Evolutionary conservation across 768 basidiomycete genomes (phyloP).

Genomic region (Tulasnella sp.): DNA sequence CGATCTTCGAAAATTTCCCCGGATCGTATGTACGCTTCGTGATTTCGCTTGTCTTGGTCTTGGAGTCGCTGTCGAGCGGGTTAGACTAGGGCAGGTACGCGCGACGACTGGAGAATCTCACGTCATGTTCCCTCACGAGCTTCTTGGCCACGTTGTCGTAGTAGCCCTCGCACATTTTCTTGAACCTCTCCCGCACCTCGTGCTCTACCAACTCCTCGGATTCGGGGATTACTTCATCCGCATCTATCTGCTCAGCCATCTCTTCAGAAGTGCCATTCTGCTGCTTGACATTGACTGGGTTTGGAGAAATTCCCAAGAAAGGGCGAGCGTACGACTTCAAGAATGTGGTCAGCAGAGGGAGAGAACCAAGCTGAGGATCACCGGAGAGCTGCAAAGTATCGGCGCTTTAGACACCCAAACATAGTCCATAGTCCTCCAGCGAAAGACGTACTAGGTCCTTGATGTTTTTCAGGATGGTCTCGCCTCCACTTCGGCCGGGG

Average conservation of each 20-base stretch:
- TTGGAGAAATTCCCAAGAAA: constrained; percentile 70
- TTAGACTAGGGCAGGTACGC: background rate
- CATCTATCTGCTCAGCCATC: constrained; percentile 40
- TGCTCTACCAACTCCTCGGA: constrained; percentile 73
- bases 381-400: constrained; percentile 58
- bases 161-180: constrained; percentile 87
- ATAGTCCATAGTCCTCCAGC: background rate
- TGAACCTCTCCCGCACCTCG: constrained; percentile 81
- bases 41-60: constrained; percentile 93
- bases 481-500: constrained; percentile 62
- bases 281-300: constrained; percentile 46
- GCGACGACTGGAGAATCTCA: constrained; percentile 31
- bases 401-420: background rate
- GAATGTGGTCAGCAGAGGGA: constrained; percentile 86
- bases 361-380: constrained; percentile 75
- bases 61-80: constrained; percentile 61
- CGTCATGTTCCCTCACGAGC: constrained; percentile 83
- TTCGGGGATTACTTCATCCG: constrained; percentile 18
- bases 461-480: constrained; percentile 81
- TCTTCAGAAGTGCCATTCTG: constrained; percentile 39
- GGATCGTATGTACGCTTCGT: constrained; percentile 98
- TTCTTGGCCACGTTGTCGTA: constrained; percentile 90
- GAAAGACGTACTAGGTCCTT: constrained; percentile 65
- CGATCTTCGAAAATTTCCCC: constrained; percentile 99
- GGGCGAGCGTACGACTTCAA: constrained; percentile 86